Evolutionary conservation across 1,139 yeast genomes (phyloP), one percentile per base, ranked within the genome.

Genomic region (Lodderomyces metapsilosis): DNA sequence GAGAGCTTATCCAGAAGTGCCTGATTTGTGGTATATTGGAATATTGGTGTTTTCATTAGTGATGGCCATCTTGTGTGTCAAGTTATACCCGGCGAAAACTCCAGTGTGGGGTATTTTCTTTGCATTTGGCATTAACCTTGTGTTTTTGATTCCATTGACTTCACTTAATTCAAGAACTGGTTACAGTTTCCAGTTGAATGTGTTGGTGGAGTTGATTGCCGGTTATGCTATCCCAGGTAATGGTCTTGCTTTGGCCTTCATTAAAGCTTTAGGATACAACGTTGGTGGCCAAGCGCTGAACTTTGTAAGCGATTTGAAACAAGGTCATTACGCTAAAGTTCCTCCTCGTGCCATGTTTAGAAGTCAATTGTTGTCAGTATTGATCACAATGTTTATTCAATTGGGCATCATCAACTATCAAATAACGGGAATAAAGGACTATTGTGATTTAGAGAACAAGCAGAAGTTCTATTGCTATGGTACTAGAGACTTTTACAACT

Each of bases 201-300:
- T 80, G 5, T 58, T 81, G 44, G 80, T 78, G 35, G 84, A 81
- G 56, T 63, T 82, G 50, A 71, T 81, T 45, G 66, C 77, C 36
- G 87, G 87, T 18, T 79, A 80, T 51, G 80, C 82, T 2, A 50
- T 80, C 21, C 86, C 84, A 16, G 84, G 84, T 37, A 78, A 80
- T 43, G 82, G 81, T 33, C 60, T 68, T 38, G 85, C 86, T 1
- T 59, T 79, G 45, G 78, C 76, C 71, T 69, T 76, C 16, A 62
- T 80, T 49, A 80, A 80, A 54, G 79, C 82, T 1, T 70, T 71
- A 44, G 86, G 84, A 16, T 70, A 71, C 48, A 78, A 78, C 53
- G 76, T 78, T 49, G 78, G 74, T 57, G 75, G 74, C 2, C 85
- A 80, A 58, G 82, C 84, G 9, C 76, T 76, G 35, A 68, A 66